Percentiles rank a stretch among this genome's conserved stretches.
These are phyloP conservation scores for Ceratocystiopsis minuta DNA, from an alignment of 2,329 filamentous ascomycete genomes.

Conservation along the genomic window DNA sequence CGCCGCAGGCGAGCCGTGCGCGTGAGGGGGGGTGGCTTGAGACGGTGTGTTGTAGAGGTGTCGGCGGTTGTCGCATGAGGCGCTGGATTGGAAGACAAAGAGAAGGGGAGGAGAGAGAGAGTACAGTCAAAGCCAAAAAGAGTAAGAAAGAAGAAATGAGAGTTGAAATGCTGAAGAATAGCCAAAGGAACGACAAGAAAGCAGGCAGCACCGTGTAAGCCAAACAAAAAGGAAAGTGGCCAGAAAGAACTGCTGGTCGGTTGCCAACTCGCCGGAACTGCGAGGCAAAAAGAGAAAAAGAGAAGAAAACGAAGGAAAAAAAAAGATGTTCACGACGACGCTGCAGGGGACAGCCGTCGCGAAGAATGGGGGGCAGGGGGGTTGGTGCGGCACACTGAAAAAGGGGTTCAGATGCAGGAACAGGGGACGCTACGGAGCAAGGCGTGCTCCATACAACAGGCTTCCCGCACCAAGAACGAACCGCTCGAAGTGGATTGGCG, in stretches of 20 bases:
- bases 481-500: not conserved
- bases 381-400: not conserved
- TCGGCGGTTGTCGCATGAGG: no score
- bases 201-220: not conserved
- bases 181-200: not conserved
- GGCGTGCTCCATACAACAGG: no score
- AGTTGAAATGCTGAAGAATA: not conserved
- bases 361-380: constrained; percentile 2
- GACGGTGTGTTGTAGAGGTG: no score
- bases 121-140: not conserved
- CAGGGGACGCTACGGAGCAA: not conserved
- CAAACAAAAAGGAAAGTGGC: not conserved
- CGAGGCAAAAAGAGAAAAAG: not conserved
- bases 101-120: not conserved
- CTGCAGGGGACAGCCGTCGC: constrained; percentile 1
- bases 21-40: not conserved
- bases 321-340: not conserved
- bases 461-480: no score
- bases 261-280: not conserved
- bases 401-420: not conserved
- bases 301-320: not conserved
- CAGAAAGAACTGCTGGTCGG: not conserved
- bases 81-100: not conserved
- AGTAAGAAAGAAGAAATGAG: not conserved
- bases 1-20: no score